Evolutionary conservation across 1,139 yeast species (phyloP).

Genomic region (Martiniozyma asiatica): DNA sequence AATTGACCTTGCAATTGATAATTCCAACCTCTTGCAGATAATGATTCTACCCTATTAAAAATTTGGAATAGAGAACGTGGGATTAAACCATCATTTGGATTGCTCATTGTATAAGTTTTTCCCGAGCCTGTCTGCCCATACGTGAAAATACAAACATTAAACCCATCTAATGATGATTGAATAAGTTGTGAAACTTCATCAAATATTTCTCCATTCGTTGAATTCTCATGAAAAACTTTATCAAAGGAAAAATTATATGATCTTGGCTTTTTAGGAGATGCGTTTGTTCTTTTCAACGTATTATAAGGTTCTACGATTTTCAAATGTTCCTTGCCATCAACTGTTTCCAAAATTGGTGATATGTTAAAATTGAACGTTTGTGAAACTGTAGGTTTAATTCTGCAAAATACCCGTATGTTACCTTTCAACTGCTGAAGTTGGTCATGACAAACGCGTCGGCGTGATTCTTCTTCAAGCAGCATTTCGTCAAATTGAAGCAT

Average conservation of each 20-base stretch:
- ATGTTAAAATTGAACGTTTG: slow-evolving; percentile 10
- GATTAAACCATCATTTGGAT: slow-evolving; percentile 63
- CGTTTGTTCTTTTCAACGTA: slow-evolving; percentile 1
- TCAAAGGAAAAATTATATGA: slow-evolving; percentile 56
- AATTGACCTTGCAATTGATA: slow-evolving; percentile 64
- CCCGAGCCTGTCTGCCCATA: slow-evolving; percentile 99
- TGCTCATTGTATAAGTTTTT: slow-evolving; percentile 85
- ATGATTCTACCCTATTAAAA: slow-evolving; percentile 42
- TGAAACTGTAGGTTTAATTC: slow-evolving; percentile 48
- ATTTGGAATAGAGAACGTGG: slow-evolving; percentile 68
- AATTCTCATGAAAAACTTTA: slow-evolving; percentile 49
- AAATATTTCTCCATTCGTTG: slow-evolving; percentile 54
- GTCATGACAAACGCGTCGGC: slow-evolving; percentile 61
- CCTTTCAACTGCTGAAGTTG: slow-evolving; percentile 80
- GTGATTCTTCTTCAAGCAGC: slow-evolving; percentile 29
- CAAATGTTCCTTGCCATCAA: slow-evolving; percentile 40
- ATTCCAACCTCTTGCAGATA: slow-evolving; percentile 51
- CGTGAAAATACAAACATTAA: slow-evolving; percentile 87
- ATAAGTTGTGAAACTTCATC: slow-evolving; percentile 79
- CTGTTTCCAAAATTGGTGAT: slow-evolving; percentile 20
- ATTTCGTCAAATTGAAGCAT: background rate
- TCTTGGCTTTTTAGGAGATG: slow-evolving; percentile 7
- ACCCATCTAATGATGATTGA: slow-evolving; percentile 85
- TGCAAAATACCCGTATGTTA: slow-evolving; percentile 81
- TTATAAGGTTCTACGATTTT: slow-evolving; percentile 23